phyloP scores from a whole-genome alignment of 2,329 filamentous ascomycete genomes.

The Blastomyces gilchristii region DNA sequence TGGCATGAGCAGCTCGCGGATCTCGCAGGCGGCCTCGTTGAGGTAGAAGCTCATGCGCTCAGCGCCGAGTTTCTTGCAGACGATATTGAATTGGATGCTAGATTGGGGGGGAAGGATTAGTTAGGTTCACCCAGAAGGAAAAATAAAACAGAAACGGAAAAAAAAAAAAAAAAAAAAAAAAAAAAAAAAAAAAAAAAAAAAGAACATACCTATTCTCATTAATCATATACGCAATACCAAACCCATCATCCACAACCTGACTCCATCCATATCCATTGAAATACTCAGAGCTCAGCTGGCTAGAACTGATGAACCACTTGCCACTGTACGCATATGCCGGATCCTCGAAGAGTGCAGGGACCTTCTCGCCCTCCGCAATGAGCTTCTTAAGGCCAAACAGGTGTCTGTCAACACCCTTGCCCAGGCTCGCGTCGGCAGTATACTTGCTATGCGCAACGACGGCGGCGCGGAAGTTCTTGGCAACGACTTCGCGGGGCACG shows the following conservation, averaged over 20 bases:
- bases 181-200: not conserved
- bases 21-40: conserved; percentile 82
- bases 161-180: not conserved
- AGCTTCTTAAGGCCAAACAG: conserved; percentile 95
- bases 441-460: conserved; percentile 78
- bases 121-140: not conserved
- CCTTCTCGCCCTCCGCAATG: conserved; percentile 64
- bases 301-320: conserved; percentile 82
- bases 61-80: conserved; percentile 82
- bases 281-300: conserved; percentile 87
- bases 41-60: conserved; percentile 93
- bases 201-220: conserved; percentile 76
- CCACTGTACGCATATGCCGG: conserved; percentile 73
- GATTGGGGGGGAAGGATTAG: conserved; percentile 11
- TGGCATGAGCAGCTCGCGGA: conserved; percentile 74
- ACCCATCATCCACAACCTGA: conserved; percentile 91
- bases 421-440: conserved; percentile 78
- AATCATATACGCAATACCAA: conserved; percentile 99
- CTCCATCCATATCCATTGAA: conserved; percentile 99
- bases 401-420: conserved; percentile 89
- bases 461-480: conserved; percentile 71
- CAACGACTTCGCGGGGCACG: conserved; percentile 53
- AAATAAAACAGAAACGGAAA: too few species aligned
- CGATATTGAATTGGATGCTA: conserved; percentile 95
- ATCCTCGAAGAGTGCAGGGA: conserved; percentile 78